phyloP scores from a whole-genome alignment of 108 stramenopile genomes.

The Poteriospumella lacustris region DNA sequence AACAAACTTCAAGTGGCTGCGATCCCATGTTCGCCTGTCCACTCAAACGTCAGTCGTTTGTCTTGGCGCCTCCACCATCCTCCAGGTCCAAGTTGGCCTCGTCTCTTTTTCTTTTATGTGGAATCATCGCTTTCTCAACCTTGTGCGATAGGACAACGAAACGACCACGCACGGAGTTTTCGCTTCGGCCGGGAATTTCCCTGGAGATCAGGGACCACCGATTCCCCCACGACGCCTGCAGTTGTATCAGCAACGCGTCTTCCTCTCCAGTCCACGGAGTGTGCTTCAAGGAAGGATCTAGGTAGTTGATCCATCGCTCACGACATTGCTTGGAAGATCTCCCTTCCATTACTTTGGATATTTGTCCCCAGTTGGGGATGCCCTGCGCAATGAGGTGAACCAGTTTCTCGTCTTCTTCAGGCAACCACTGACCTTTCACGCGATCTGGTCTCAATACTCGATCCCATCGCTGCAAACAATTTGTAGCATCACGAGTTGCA shows the following conservation, averaged over 20 bases:
- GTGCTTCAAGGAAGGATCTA: slow-evolving; percentile 52
- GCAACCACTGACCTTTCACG: not conserved
- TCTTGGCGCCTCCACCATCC: no score
- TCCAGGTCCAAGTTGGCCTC: no score
- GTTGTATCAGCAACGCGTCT: slow-evolving; percentile 46
- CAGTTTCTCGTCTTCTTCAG: not conserved
- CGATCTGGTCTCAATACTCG: not conserved
- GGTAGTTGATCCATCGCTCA: slow-evolving; percentile 57
- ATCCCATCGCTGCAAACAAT: not conserved
- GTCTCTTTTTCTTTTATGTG: no score
- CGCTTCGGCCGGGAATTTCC: no score
- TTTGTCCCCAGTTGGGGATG: slow-evolving; percentile 40
- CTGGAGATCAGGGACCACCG: no score
- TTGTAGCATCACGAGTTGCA: not conserved
- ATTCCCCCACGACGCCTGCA: no score
- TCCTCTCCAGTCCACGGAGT: slow-evolving; percentile 50
- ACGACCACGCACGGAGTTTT: no score
- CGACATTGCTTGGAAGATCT: slow-evolving; percentile 57
- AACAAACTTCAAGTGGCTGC: no score
- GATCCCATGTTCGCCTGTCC: no score
- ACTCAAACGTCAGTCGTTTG: no score
- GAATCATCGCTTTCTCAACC: no score
- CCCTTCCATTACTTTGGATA: slow-evolving; percentile 43
- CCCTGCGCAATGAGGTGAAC: not conserved
- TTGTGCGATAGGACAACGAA: no score